Conservation (phyloP, 345 rosid genomes). For the Populus davidiana region DNA sequence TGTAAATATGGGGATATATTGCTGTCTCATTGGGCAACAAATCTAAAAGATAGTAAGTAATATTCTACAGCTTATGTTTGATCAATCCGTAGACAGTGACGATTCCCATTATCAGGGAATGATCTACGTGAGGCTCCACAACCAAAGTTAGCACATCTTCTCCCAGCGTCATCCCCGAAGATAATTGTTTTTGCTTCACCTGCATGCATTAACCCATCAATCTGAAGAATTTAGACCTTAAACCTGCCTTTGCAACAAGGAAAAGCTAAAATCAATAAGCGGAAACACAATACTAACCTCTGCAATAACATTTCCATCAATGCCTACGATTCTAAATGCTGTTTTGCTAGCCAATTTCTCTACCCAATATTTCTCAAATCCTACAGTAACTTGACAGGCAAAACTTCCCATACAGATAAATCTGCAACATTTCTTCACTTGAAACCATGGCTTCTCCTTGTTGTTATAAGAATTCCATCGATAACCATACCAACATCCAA, state of each 20-base stretch:
- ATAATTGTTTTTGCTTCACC: slow-evolving; percentile 37
- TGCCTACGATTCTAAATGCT: slow-evolving; percentile 32
- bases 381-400: slow-evolving; percentile 25
- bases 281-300: slow-evolving; percentile 24
- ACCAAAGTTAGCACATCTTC: slow-evolving; percentile 24
- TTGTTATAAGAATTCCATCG: slow-evolving; percentile 4
- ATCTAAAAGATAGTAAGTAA: not conserved
- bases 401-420: slow-evolving; percentile 17
- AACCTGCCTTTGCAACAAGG: not conserved
- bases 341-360: slow-evolving; percentile 16
- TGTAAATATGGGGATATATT: too few species aligned
- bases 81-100: slow-evolving; percentile 27
- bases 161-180: slow-evolving; percentile 21
- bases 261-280: not conserved
- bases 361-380: slow-evolving; percentile 20
- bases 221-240: too few species aligned
- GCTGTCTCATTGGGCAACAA: not conserved
- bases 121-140: slow-evolving; percentile 29
- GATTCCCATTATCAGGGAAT: slow-evolving; percentile 24
- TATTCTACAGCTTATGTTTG: slow-evolving; percentile 16
- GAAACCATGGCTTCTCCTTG: slow-evolving; percentile 35
- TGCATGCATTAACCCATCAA: slow-evolving; percentile 15
- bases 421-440: slow-evolving; percentile 22
- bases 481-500: slow-evolving; percentile 41
- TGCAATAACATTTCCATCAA: slow-evolving; percentile 28